These are phyloP conservation scores for Copromyces sp. DNA, from an alignment of 495 filamentous ascomycete genomes.

Conservation along the genomic window DNA sequence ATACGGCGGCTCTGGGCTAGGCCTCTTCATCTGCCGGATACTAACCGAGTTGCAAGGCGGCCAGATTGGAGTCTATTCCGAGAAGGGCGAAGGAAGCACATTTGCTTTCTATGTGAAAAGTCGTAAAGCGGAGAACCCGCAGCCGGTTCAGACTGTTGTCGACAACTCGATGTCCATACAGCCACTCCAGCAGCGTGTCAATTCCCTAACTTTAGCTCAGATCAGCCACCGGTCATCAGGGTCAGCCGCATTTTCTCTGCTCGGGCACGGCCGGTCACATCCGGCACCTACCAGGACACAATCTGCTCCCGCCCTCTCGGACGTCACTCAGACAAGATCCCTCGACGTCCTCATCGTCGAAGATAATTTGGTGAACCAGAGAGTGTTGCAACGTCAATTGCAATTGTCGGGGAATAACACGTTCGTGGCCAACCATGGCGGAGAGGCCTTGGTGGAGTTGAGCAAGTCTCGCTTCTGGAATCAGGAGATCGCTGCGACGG, in stretches of 20 bases:
- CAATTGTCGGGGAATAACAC: constrained; percentile 57
- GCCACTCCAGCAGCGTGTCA: neutral
- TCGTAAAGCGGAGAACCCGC: constrained; percentile 19
- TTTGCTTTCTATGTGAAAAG: constrained; percentile 69
- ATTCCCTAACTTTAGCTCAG: neutral
- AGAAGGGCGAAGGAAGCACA: constrained; percentile 62
- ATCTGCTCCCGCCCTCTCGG: constrained; percentile 3
- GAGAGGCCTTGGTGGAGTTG: constrained; percentile 54
- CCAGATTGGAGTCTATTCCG: constrained; percentile 68
- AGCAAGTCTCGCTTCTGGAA: constrained; percentile 39
- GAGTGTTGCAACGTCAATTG: constrained; percentile 61
- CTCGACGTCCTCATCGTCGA: constrained; percentile 62
- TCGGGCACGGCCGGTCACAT: neutral
- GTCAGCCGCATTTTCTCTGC: neutral
- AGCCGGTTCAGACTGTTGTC: neutral
- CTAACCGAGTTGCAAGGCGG: constrained; percentile 76
- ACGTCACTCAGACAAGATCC: constrained; percentile 2
- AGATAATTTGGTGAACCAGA: constrained; percentile 76
- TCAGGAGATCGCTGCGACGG: constrained; percentile 4
- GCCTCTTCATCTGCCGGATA: constrained; percentile 70
- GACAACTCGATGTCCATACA: neutral
- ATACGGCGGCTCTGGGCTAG: constrained; percentile 76
- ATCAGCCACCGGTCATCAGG: neutral
- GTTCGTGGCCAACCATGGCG: constrained; percentile 68
- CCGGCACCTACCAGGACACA: constrained; percentile 6